Base-by-base conservation (phyloP, 2,329 filamentous ascomycete genomes). In the Exophiala xenobiotica region DNA sequence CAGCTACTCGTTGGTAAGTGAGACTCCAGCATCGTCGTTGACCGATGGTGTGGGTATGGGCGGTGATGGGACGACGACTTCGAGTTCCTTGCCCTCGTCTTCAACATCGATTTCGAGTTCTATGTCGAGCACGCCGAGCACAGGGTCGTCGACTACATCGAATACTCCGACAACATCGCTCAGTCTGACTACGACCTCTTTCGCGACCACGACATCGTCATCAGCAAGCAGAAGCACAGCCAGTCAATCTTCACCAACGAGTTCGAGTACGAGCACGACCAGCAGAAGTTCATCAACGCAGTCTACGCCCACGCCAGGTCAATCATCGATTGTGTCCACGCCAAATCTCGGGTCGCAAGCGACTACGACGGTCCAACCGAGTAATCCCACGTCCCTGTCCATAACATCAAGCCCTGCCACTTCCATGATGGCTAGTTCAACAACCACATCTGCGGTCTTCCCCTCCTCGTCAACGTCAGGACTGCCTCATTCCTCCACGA, bases 21-120 rank as follows among this genome's bases (percentile, higher is more conserved):
- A 49, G 23, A 54, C 54, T 12, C 48, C 47, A 14, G 44, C 40
- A 12, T 46, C 33, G n/a, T 54, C 48, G 6, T 20, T 47, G 23
- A 52, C 48, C 12, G 37, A 49, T 19, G 51, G 54, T 46, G 42
- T 45, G 23, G 50, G 42, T 6, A 38, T 53, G 46, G 54, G 50
- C 3, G 49, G 38, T n/a, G 50, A 38, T 11, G 49, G 31, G 8
- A 27, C 44, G 20, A 26, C 38, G 12, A 43, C 26, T n/a, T 46
- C 43, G 14, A 49, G 43, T 12, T 35, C 31, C 8, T 9, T 16
- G 31, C n/a, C n/a, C 19, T 38, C 44, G n/a, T 39, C 50, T 16
- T 23, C 33, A 9, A 33, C n/a, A 8, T 29, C 31, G 14, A 3
- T 4, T 31, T 26, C 24, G 11, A 22, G 19, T 24, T 40, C 38